These are phyloP conservation scores for Xylaria scruposa DNA, from an alignment of 495 filamentous ascomycete genomes.

Conservation along the genomic window DNA sequence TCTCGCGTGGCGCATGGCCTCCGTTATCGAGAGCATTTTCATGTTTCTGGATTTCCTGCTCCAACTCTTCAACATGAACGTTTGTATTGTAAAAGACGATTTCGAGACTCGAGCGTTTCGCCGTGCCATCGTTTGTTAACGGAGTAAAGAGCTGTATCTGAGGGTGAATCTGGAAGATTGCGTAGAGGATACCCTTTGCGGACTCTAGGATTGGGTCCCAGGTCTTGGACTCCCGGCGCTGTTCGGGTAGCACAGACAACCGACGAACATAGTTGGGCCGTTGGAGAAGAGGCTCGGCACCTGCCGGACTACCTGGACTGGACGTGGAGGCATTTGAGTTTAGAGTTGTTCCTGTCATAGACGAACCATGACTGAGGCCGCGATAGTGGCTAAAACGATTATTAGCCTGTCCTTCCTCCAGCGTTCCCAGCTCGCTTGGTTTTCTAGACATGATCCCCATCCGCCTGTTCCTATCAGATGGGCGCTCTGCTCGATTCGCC, in stretches of 20 bases:
- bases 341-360: conserved; percentile 63
- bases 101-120: conserved; percentile 74
- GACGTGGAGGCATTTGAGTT: conserved; percentile 41
- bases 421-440: conserved; percentile 72
- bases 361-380: conserved; percentile 80
- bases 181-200: conserved; percentile 86
- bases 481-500: conserved; percentile 53
- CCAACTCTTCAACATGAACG: conserved; percentile 74
- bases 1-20: conserved; percentile 60
- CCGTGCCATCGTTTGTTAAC: conserved; percentile 70
- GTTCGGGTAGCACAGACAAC: conserved; percentile 83
- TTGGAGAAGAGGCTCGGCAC: conserved; percentile 57
- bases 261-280: conserved; percentile 70
- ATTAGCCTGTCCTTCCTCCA: conserved; percentile 72
- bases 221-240: conserved; percentile 65
- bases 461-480: conserved; percentile 63
- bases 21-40: conserved; percentile 60
- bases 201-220: conserved; percentile 74
- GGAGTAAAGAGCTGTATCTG: conserved; percentile 75
- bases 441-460: conserved; percentile 88
- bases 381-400: conserved; percentile 82
- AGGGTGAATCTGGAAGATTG: conserved; percentile 80
- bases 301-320: conserved; percentile 61
- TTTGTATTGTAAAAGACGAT: conserved; percentile 80
- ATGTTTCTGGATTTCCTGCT: conserved; percentile 72